Evolutionary conservation across 108 stramenopile species (phyloP).

Genomic region (Skeletonema marinoi): DNA sequence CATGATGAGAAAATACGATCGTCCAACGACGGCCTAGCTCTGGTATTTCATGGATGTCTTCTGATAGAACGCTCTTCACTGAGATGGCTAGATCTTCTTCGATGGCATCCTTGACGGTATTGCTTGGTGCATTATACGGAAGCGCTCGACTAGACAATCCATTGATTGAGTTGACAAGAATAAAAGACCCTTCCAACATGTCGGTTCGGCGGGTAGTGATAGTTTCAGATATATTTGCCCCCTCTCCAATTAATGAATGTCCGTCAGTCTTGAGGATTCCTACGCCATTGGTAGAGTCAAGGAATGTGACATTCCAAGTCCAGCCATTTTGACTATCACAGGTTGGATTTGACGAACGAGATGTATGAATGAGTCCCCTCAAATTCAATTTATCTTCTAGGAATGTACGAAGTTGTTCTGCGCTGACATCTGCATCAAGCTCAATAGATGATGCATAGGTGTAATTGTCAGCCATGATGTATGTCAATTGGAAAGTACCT

Average conservation of each 20-base stretch:
- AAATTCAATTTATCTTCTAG: slow-evolving; percentile 52
- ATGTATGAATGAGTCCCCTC: slow-evolving; percentile 47
- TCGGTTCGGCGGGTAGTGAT: slow-evolving; percentile 33
- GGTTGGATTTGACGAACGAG: slow-evolving; percentile 38
- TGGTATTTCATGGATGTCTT: slow-evolving; percentile 32
- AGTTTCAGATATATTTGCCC: slow-evolving; percentile 37
- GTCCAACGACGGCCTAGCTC: slow-evolving; percentile 63
- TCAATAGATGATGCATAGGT: slow-evolving; percentile 33
- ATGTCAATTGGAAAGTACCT: slow-evolving; percentile 50
- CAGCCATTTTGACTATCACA: slow-evolving; percentile 70
- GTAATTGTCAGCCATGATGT: slow-evolving; percentile 17
- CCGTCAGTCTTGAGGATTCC: slow-evolving; percentile 44
- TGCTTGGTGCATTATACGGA: slow-evolving; percentile 28
- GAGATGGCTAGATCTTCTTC: slow-evolving; percentile 51
- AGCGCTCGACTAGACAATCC: slow-evolving; percentile 22
- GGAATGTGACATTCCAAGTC: slow-evolving; percentile 71
- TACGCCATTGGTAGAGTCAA: slow-evolving; percentile 38
- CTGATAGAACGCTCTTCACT: slow-evolving; percentile 36
- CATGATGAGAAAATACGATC: slow-evolving; percentile 45
- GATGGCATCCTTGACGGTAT: slow-evolving; percentile 43
- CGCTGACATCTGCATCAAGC: slow-evolving; percentile 36
- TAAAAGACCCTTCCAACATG: slow-evolving; percentile 54
- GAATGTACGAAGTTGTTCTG: slow-evolving; percentile 45
- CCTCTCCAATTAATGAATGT: slow-evolving; percentile 34
- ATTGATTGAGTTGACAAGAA: slow-evolving; percentile 50